Percentiles rank a stretch among this genome's conserved stretches.
These are phyloP conservation scores for Podaxis mareebaensis DNA, from an alignment of 768 basidiomycete species.

Conservation along the genomic window DNA sequence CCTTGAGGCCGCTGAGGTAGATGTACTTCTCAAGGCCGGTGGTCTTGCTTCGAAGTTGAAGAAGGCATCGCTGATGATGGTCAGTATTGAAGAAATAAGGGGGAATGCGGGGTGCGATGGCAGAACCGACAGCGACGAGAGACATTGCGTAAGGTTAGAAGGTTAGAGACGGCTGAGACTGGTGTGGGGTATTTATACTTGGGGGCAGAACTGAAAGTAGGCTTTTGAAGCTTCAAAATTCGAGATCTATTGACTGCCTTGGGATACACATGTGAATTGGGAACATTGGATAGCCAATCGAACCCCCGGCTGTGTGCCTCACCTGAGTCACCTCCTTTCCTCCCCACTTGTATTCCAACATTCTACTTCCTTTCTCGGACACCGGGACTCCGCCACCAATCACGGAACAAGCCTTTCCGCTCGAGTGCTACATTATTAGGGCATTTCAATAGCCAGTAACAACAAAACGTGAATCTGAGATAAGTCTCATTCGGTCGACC, in stretches of 20 bases:
- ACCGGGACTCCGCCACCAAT: conserved; percentile 39
- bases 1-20: conserved; percentile 64
- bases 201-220: conserved; percentile 22
- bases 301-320: conserved; percentile 11
- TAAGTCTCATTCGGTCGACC: neutral
- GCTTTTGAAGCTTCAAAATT: conserved; percentile 16
- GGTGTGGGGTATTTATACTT: conserved; percentile 28
- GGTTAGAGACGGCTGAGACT: conserved; percentile 13
- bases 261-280: conserved; percentile 30
- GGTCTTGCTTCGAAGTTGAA: conserved; percentile 57
- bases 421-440: conserved; percentile 8
- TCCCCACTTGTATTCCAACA: conserved; percentile 25
- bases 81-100: conserved; percentile 50
- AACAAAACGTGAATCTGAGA: conserved; percentile 1
- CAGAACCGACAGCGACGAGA: conserved; percentile 6
- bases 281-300: conserved; percentile 24
- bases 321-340: neutral
- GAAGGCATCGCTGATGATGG: conserved; percentile 57
- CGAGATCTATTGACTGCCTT: conserved; percentile 14
- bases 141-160: conserved; percentile 7
- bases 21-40: conserved; percentile 68
- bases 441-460: neutral
- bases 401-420: conserved; percentile 22
- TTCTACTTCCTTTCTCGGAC: conserved; percentile 29
- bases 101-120: conserved; percentile 35